A percentile compares a stretch with the other conserved stretches of the same genome.
phyloP scores from a whole-genome alignment of 164 flowering plant genomes.

The Tetracentron sinense region DNA sequence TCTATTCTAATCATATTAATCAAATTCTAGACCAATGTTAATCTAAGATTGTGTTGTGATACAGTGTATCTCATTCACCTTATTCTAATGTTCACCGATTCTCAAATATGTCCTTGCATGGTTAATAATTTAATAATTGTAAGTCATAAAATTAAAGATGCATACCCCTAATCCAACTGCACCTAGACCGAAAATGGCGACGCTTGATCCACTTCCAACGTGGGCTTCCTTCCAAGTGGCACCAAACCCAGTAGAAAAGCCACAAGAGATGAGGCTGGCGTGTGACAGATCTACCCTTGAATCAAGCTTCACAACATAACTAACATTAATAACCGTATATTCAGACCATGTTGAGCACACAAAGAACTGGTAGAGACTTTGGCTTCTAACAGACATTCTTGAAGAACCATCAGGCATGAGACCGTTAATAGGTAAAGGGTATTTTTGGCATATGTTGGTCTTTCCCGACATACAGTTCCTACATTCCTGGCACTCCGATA shows the following conservation, averaged over 20 bases:
- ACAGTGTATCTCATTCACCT: too few relatives aligned
- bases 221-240: constrained; percentile 37
- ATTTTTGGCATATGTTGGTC: constrained; percentile 48
- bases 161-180: constrained; percentile 56
- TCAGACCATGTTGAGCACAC: constrained; percentile 51
- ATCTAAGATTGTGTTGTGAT: too few relatives aligned
- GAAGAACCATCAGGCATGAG: constrained; percentile 46
- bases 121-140: background rate
- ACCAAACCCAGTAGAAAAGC: constrained; percentile 60
- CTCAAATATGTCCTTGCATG: too few relatives aligned
- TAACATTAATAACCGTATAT: constrained; percentile 59
- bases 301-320: constrained; percentile 37
- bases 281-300: constrained; percentile 35
- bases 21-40: too few relatives aligned
- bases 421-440: background rate
- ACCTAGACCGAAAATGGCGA: constrained; percentile 52
- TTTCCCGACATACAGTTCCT: constrained; percentile 48
- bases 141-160: background rate
- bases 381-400: constrained; percentile 37
- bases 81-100: too few relatives aligned
- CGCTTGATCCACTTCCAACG: constrained; percentile 36
- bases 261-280: constrained; percentile 66
- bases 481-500: constrained; percentile 48
- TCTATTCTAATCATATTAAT: too few relatives aligned
- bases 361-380: constrained; percentile 37